Percentiles rank a stretch among this genome's conserved stretches.
phyloP scores from a whole-genome alignment of 306 rosid genomes.

The Pyrus bretschneideri region DNA sequence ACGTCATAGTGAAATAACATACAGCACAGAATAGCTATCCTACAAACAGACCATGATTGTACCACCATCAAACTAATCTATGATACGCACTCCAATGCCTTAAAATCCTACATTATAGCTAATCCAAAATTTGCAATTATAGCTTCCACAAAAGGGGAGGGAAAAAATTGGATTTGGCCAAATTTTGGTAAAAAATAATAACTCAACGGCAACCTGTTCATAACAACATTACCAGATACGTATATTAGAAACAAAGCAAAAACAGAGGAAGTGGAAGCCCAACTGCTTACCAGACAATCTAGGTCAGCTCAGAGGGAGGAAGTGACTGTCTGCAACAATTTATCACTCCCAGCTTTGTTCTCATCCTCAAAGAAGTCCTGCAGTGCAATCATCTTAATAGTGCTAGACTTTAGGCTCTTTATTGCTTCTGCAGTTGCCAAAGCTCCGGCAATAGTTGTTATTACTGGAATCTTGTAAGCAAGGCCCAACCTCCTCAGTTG shows the following conservation, averaged over 20 bases:
- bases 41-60: not conserved
- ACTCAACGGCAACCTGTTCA: not conserved
- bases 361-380: slow-evolving; percentile 66
- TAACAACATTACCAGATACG: slow-evolving; percentile 4
- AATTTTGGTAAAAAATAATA: not conserved
- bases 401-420: slow-evolving; percentile 58
- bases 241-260: not conserved
- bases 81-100: not conserved
- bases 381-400: slow-evolving; percentile 83
- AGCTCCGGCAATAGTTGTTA: slow-evolving; percentile 91
- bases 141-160: not conserved
- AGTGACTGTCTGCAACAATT: slow-evolving; percentile 34
- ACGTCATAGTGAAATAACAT: not conserved
- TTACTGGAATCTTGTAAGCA: slow-evolving; percentile 83
- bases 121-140: not conserved
- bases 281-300: slow-evolving; percentile 30
- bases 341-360: slow-evolving; percentile 16
- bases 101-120: not conserved
- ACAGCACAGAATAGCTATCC: not conserved
- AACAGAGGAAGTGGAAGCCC: slow-evolving; percentile 8
- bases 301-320: slow-evolving; percentile 19
- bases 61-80: not conserved
- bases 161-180: not conserved
- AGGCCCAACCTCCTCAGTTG: slow-evolving; percentile 81
- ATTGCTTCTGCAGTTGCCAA: slow-evolving; percentile 93